Percentiles rank a stretch among this genome's conserved stretches.
Conservation (phyloP, 192 early-diverging fungal species). For the Globomyces pollinis-pini region DNA sequence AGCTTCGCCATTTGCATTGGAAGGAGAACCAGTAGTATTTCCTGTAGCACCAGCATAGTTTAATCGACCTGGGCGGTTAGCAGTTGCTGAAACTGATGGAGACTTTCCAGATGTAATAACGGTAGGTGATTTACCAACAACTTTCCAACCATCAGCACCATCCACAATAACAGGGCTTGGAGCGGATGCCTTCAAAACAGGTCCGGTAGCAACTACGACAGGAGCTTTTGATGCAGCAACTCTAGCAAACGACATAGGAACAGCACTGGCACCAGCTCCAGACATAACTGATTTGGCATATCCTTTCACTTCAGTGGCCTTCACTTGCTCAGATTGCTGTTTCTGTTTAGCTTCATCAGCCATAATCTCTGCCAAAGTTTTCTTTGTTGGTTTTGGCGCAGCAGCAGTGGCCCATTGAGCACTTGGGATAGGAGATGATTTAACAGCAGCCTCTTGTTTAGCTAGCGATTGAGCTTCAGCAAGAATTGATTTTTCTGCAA, state of each 20-base stretch:
- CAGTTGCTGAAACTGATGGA: neutral
- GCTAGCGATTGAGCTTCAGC: conserved; percentile 3
- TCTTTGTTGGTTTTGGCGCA: conserved; percentile 19
- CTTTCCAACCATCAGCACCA: conserved; percentile 29
- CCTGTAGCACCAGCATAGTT: neutral
- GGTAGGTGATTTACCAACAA: conserved; percentile 37
- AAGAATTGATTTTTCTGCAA: neutral
- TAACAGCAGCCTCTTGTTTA: conserved; percentile 8
- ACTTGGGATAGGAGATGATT: neutral
- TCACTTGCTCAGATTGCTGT: conserved; percentile 14
- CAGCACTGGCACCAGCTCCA: neutral
- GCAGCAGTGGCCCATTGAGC: conserved; percentile 12
- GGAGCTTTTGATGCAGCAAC: conserved; percentile 15
- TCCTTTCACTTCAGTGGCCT: conserved; percentile 27
- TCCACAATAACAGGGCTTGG: neutral
- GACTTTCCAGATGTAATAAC: conserved; percentile 12
- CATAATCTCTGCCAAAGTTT: conserved; percentile 41
- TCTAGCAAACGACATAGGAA: too few species aligned
- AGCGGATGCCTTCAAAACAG: conserved; percentile 19
- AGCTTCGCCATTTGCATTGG: neutral
- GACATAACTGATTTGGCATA: conserved; percentile 31
- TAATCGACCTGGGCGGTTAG: neutral
- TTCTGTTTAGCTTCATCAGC: conserved; percentile 37
- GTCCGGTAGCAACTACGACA: conserved; percentile 19
- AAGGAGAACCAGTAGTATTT: neutral